Percentiles rank a stretch among this genome's conserved stretches.
These are phyloP conservation scores for Vigna angularis DNA, from an alignment of 306 rosid species.

Conservation along the genomic window DNA sequence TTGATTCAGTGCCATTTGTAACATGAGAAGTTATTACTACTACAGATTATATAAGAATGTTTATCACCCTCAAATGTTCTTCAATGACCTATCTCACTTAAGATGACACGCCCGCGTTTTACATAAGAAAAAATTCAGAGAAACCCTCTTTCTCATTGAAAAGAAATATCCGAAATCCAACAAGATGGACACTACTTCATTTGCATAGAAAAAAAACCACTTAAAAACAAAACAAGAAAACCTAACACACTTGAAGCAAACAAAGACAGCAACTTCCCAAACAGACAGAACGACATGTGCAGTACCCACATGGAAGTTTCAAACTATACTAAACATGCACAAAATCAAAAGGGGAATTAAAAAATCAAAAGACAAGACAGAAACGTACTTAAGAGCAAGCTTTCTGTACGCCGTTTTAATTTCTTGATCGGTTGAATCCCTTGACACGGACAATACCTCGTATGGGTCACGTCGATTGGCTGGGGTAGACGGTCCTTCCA, in stretches of 20 bases:
- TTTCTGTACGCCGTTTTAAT: slow-evolving; percentile 92
- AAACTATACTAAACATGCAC: neutral
- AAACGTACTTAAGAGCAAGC: slow-evolving; percentile 92
- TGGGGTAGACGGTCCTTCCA: slow-evolving; percentile 87
- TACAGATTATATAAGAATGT: slow-evolving; percentile 14
- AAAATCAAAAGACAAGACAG: neutral
- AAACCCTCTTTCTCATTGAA: neutral
- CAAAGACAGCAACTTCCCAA: slow-evolving; percentile 33
- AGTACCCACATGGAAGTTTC: neutral
- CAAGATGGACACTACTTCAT: neutral
- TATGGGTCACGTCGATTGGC: slow-evolving; percentile 90
- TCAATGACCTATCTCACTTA: slow-evolving; percentile 6
- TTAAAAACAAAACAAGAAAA: slow-evolving; percentile 1
- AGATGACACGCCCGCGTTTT: neutral
- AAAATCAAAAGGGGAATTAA: neutral
- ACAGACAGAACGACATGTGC: neutral
- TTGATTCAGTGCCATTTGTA: slow-evolving; percentile 15
- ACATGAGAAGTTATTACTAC: slow-evolving; percentile 3
- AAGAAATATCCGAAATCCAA: neutral
- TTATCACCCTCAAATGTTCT: slow-evolving; percentile 20
- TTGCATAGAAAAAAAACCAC: slow-evolving; percentile 16
- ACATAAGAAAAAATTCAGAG: slow-evolving; percentile 10
- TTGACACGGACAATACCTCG: slow-evolving; percentile 78
- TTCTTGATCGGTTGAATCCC: slow-evolving; percentile 88
- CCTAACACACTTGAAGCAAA: slow-evolving; percentile 5